Base-by-base conservation (phyloP, 352 stramenopile genomes). In the Pythium volutum region DNA sequence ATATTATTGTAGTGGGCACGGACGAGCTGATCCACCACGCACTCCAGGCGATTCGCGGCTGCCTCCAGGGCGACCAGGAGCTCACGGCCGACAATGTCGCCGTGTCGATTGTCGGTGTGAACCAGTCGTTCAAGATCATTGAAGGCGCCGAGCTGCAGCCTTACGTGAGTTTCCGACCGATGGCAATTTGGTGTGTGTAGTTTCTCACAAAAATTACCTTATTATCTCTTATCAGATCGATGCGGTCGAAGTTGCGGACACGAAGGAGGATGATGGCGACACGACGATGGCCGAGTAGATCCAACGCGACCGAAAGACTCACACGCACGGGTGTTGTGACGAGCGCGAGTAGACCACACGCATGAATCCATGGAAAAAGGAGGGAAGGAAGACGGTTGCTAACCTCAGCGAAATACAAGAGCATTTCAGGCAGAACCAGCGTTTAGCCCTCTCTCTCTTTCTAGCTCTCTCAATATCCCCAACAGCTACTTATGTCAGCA, bases 21-120 rank as follows among this genome's bases (percentile, higher is more conserved):
- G 97, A 99, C 62, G 96, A 99, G 55, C 83, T 99, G 50, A 98
- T 99, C 67, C 97, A 99, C 73, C 97, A 99, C 80, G 97, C 95
- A 31, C 74, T 99, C 39, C 96, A 98, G 71, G 97, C 93, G 2
- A 82, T 99, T 60, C 90, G 95, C 33, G 97, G 96, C 66, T 98
- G 95, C 66, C 88, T 98, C n/a, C 87, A 95, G 60, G 93, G 92
- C 38, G 95, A 98, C 77, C 91, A 95, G 73, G 95, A 99, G 61
- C 79, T 99, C 49, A 98, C 91, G 41, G 79, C 79, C 36, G 92
- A 91, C 47, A 98, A 96, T 79, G 85, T 95, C 33, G 90, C 86
- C 50, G 85, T 99, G 67, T 90, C 87, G 2, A 77, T 99, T 67
- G 91, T 99, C n/a, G 96, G 95, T 42, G 87, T 95, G 57, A 87